Evolutionary conservation across 768 basidiomycete species (phyloP).

Genomic region (Mycena galericulata): DNA sequence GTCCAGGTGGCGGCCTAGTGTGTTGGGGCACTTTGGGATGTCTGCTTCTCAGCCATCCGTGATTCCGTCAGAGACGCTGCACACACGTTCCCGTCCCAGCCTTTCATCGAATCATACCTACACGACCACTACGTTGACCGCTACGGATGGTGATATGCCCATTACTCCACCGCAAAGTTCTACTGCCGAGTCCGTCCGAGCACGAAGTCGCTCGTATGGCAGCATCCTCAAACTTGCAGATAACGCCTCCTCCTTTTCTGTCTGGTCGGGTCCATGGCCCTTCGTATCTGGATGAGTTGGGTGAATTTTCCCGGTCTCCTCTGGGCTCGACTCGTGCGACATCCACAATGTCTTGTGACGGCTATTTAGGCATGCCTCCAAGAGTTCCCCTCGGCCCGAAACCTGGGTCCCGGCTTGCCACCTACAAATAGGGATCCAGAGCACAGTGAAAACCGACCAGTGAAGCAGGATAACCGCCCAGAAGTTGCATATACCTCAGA

Average conservation of each 20-base stretch:
- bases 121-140: conserved; percentile 62
- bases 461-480: conserved; percentile 37
- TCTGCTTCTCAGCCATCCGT: conserved; percentile 58
- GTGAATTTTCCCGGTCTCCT: conserved; percentile 38
- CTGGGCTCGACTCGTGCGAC: conserved; percentile 13
- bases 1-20: conserved; percentile 73
- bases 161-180: conserved; percentile 54
- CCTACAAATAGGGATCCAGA: conserved; percentile 31
- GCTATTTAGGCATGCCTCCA: conserved; percentile 27
- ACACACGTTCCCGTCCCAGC: conserved; percentile 65
- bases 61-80: conserved; percentile 54
- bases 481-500: conserved; percentile 52
- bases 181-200: conserved; percentile 55
- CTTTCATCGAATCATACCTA: conserved; percentile 71
- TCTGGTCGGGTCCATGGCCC: conserved; percentile 45
- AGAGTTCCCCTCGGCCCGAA: conserved; percentile 50
- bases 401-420: conserved; percentile 39
- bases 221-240: conserved; percentile 47
- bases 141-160: conserved; percentile 56
- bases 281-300: conserved; percentile 32
- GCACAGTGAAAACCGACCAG: background rate
- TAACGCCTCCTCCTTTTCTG: conserved; percentile 41
- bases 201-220: conserved; percentile 47
- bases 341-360: conserved; percentile 31
- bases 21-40: conserved; percentile 72